phyloP scores from a whole-genome alignment of 192 early-diverging fungal species.

The Mortierella antarctica region DNA sequence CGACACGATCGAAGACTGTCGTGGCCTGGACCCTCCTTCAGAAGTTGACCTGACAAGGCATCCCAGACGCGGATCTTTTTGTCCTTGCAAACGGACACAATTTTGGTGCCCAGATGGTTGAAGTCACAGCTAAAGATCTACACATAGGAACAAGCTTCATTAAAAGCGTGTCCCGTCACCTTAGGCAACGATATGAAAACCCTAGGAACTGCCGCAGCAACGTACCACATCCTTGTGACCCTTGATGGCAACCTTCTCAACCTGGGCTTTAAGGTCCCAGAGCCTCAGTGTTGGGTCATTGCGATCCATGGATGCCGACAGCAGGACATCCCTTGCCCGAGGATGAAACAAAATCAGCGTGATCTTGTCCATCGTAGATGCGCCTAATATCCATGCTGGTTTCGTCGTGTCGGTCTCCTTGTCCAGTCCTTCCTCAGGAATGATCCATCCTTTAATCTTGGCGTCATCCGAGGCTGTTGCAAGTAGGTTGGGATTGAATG shows the following conservation, averaged over 20 bases:
- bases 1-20: slow-evolving; percentile 74
- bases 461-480: slow-evolving; percentile 75
- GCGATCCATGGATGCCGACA: slow-evolving; percentile 70
- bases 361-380: slow-evolving; percentile 64
- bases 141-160: background rate
- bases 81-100: slow-evolving; percentile 75
- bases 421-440: slow-evolving; percentile 67
- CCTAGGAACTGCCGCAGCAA: too few relatives aligned
- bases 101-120: slow-evolving; percentile 71
- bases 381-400: slow-evolving; percentile 29
- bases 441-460: slow-evolving; percentile 63
- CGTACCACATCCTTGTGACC: slow-evolving; percentile 51
- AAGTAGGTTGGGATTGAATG: slow-evolving; percentile 70
- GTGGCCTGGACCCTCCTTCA: slow-evolving; percentile 71
- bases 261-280: slow-evolving; percentile 65
- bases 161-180: background rate
- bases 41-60: slow-evolving; percentile 63
- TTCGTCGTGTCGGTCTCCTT: slow-evolving; percentile 57
- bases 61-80: slow-evolving; percentile 77
- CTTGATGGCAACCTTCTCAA: slow-evolving; percentile 46
- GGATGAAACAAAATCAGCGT: slow-evolving; percentile 68
- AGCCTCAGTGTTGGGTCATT: slow-evolving; percentile 60
- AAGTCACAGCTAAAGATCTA: slow-evolving; percentile 63
- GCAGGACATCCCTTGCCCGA: slow-evolving; percentile 63
- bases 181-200: background rate